Evolutionary conservation across 805 yeast genomes (phyloP).

Genomic region (Yarrowia yakushimensis): DNA sequence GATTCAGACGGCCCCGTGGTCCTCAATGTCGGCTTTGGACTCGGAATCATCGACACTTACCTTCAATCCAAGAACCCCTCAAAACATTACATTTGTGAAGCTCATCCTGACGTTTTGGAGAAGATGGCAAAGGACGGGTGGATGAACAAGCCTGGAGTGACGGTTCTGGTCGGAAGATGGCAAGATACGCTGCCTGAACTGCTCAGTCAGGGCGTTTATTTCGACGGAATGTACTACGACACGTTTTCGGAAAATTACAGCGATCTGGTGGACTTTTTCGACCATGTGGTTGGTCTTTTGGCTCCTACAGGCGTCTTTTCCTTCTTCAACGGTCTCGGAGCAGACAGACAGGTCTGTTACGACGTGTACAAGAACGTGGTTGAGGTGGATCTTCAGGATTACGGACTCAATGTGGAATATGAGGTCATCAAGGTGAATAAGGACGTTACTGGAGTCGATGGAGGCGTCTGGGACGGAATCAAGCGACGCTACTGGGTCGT

Average conservation of each 20-base stretch:
- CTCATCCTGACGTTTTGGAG: conserved; percentile 83
- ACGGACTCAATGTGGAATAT: conserved; percentile 69
- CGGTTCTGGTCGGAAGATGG: conserved; percentile 86
- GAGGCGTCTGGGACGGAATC: conserved; percentile 40
- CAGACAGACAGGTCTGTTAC: conserved; percentile 68
- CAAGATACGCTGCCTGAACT: conserved; percentile 72
- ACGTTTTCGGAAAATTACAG: conserved; percentile 89
- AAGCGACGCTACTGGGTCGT: conserved; percentile 39
- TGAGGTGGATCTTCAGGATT: conserved; percentile 70
- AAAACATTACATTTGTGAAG: conserved; percentile 85
- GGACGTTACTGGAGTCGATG: conserved; percentile 26
- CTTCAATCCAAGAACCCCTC: conserved; percentile 59
- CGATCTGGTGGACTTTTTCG: conserved; percentile 84
- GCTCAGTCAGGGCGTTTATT: conserved; percentile 61
- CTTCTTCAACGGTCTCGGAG: conserved; percentile 88
- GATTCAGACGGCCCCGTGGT: conserved; percentile 44
- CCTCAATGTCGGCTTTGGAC: conserved; percentile 89
- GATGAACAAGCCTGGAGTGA: conserved; percentile 70
- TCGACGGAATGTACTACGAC: conserved; percentile 91
- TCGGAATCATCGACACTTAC: conserved; percentile 89
- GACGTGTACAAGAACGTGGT: conserved; percentile 85
- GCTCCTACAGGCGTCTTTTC: conserved; percentile 83
- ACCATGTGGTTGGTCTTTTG: conserved; percentile 72
- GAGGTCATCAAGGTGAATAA: conserved; percentile 37
- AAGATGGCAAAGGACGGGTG: conserved; percentile 75